Base-by-base conservation (phyloP, 352 stramenopile species). In the Phytopythium aichiense region DNA sequence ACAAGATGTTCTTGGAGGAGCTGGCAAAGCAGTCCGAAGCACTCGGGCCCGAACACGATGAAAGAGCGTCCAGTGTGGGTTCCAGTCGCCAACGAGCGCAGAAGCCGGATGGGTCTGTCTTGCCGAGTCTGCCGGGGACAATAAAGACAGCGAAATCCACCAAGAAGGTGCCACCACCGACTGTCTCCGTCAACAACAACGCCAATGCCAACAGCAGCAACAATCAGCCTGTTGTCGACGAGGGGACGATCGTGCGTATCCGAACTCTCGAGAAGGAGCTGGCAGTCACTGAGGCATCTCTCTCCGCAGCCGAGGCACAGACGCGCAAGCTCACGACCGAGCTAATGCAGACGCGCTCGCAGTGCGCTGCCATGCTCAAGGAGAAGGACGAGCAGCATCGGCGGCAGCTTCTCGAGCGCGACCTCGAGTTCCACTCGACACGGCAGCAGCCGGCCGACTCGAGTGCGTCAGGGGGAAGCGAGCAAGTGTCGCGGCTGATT, bases 1-100 rank as follows among this genome's bases (percentile, higher is more conserved):
- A 88, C 49, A 66, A 75, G 60, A 55, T 88, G 46, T 94, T 94
- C 55, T 66, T 92, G 0, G 76, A 75, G 0, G 84, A 94, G 15
- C 65, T 94, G 0, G 77, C 72, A 2, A 89, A 80, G 31, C 82
- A 92, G 16, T 76, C 72, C 22, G 53, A 25, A 2, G 35, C 64
- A 8, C 16, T 59, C 25, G 55, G 55, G 0, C 55, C 37, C 0
- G 40, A 52, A 18, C 23, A 25, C 16, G 55, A 51, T 9, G 40
- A 60, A 8, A 4, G 11, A 22, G 7, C 25, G 4, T 22, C 23
- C 23, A 11, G 16, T 15, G n/a, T 16, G 9, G 8, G 22, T 28
- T n/a, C 25, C 22, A 38, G 30, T 30, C 50, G 30, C 8, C 16
- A 30, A 13, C 31, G 11, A 15, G 40, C 6, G 1, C 33, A 40